Conservation (phyloP, 208 protist species). For the Leishmania guyanensis region DNA sequence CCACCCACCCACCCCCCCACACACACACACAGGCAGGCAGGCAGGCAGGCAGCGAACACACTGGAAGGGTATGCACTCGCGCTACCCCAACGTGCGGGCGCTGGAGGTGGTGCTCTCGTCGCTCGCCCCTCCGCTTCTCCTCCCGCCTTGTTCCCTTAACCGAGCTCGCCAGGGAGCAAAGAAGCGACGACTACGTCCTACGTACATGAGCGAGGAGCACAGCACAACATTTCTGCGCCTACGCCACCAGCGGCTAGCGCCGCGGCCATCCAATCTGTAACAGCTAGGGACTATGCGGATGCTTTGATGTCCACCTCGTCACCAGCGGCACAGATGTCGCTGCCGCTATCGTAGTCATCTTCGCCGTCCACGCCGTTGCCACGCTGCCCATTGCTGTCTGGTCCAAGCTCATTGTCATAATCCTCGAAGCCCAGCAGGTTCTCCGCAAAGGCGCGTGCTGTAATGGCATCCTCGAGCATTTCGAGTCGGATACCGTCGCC, state of each 20-base stretch:
- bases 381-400: neutral
- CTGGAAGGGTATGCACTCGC: neutral
- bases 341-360: neutral
- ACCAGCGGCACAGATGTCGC: neutral
- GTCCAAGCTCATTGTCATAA: slow-evolving; percentile 54
- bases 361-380: slow-evolving; percentile 8
- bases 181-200: neutral
- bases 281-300: neutral
- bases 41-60: neutral
- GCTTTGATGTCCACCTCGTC: slow-evolving; percentile 14
- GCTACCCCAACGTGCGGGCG: neutral
- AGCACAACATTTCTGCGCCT: neutral
- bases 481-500: slow-evolving; percentile 85
- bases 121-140: too few species aligned
- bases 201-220: slow-evolving; percentile 2
- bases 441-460: slow-evolving; percentile 85
- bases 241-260: neutral
- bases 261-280: neutral
- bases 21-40: neutral
- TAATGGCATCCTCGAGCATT: slow-evolving; percentile 90
- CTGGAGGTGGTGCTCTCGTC: too few species aligned
- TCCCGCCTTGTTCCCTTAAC: too few species aligned
- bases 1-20: neutral
- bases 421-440: slow-evolving; percentile 92
- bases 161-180: neutral